Evolutionary conservation across 768 basidiomycete genomes (phyloP), one percentile per base, ranked within the genome.

Genomic region (Podaxis carcinomalis): DNA sequence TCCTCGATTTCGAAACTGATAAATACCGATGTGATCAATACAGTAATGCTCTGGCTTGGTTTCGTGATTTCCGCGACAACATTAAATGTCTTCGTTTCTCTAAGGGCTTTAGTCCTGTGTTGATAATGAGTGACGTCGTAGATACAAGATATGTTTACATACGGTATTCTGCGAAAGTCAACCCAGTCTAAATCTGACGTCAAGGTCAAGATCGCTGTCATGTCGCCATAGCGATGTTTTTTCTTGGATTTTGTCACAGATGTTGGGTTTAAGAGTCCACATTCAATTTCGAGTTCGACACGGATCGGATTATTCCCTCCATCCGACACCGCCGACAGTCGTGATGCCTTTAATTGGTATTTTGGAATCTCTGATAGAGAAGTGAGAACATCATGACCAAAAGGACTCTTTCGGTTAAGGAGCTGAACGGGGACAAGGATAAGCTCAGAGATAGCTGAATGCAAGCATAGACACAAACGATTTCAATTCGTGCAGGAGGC

Each of bases 111-210:
- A 1, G 90, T 93, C 10, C 92, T 95, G 67, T 49, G 11, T 47
- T 37, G 46, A 36, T 16, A 6, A 37, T 49, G 16, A 65, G 62
- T 39, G 42, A 54, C 59, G 25, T 55, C 9, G 16, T 28, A 51
- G 14, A 16, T 25, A 5, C 9, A 50, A n/a, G 51, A 50, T 14
- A 27, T 35, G 46, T n/a, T 16, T 11, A 70, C 77, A 64, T 66
- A 93, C 93, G 82, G 77, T 47, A 90, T 90, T 21, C 90, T 83
- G 32, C 93, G 86, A 69, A 89, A 94, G 68, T 93, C 91, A 59
- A 96, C 72, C 55, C 88, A 85, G 23, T 82, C 80, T 66, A 84
- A 72, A 69, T 93, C 92, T 1, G 91, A 92, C 0, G 88, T 91
- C 40, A 90, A 51, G 3, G 88, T 87, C 46, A 93, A 72, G n/a